phyloP scores from a whole-genome alignment of 768 basidiomycete species.

The Naganishia vishniacii region DNA sequence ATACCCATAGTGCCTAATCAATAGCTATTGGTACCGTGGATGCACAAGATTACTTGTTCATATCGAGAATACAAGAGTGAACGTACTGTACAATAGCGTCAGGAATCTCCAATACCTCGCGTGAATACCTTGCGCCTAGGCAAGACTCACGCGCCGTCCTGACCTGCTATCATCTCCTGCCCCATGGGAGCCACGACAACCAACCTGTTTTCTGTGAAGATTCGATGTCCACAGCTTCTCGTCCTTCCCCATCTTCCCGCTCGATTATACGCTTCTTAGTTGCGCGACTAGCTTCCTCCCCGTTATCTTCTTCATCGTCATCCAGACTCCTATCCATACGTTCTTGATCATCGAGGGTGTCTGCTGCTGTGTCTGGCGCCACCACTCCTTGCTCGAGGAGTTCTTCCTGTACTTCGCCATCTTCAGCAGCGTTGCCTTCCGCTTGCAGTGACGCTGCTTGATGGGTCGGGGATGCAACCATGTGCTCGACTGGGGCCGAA shows the following conservation, averaged over 20 bases:
- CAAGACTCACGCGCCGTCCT: no score
- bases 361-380: neutral
- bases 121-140: neutral
- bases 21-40: no score
- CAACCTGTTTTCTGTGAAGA: constrained; percentile 9
- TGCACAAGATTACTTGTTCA: no score
- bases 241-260: constrained; percentile 20
- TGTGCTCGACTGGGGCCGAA: no score
- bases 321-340: no score
- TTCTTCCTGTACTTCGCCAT: neutral
- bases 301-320: neutral
- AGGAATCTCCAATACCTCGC: no score
- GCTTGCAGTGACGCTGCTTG: neutral
- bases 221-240: constrained; percentile 8
- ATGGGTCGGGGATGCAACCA: neutral
- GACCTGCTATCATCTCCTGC: neutral
- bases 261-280: constrained; percentile 25
- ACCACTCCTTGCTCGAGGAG: neutral
- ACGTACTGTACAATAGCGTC: no score
- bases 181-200: constrained; percentile 19
- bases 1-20: no score
- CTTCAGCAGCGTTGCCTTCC: neutral
- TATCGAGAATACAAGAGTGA: no score
- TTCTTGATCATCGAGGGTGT: neutral
- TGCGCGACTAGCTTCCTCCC: neutral